Conservation (phyloP, 2,329 filamentous ascomycete genomes). For the Rugonectria rugulosa region DNA sequence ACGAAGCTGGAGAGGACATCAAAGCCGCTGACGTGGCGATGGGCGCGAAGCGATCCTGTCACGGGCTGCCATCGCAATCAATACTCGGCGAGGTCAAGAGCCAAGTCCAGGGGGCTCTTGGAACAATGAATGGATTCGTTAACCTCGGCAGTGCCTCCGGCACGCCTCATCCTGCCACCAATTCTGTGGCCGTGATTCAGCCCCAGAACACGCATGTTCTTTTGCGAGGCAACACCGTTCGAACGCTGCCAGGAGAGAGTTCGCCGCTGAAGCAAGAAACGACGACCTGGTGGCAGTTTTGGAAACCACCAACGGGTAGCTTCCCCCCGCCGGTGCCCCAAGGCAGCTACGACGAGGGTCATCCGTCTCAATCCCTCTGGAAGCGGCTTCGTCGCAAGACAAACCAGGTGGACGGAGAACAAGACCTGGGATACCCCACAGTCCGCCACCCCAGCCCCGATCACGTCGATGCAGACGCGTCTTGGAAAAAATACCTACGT, state of each 20-base stretch:
- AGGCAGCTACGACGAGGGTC: slow-evolving; percentile 56
- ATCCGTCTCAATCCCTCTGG: slow-evolving; percentile 59
- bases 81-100: too few relatives aligned
- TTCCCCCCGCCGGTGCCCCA: slow-evolving; percentile 70
- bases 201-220: slow-evolving; percentile 12
- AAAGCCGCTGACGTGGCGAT: too few relatives aligned
- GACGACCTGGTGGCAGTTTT: slow-evolving; percentile 68
- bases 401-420: slow-evolving; percentile 50
- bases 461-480: slow-evolving; percentile 67
- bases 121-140: slow-evolving; percentile 63
- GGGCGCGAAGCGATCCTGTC: slow-evolving; percentile 55
- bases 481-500: slow-evolving; percentile 86
- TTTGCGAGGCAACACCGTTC: slow-evolving; percentile 57
- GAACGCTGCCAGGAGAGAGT: slow-evolving; percentile 59
- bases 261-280: slow-evolving; percentile 52
- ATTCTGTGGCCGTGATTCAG: slow-evolving; percentile 43
- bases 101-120: slow-evolving; percentile 60
- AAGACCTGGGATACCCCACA: slow-evolving; percentile 63
- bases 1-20: too few relatives aligned
- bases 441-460: slow-evolving; percentile 68
- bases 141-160: slow-evolving; percentile 24
- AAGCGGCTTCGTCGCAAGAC: too few relatives aligned
- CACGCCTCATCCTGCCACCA: slow-evolving; percentile 48
- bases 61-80: slow-evolving; percentile 57
- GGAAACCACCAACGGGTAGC: slow-evolving; percentile 68